Conservation (phyloP, 2,329 filamentous ascomycete genomes). For the Pestalotiopsis sp. region DNA sequence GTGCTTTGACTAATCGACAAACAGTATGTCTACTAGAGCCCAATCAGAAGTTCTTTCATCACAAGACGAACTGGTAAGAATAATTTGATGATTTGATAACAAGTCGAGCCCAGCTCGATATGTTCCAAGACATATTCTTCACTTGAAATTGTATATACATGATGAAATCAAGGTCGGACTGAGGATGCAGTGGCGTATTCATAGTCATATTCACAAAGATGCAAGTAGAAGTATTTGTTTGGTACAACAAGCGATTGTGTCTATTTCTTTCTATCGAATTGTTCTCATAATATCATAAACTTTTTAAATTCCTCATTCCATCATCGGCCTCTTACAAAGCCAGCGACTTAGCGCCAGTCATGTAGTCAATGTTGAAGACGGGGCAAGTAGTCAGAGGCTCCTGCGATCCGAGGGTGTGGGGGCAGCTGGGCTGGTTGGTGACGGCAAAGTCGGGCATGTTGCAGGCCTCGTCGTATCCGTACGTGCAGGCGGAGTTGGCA, state of each 20-base stretch:
- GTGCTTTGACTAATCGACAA: neutral
- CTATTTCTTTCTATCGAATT: neutral
- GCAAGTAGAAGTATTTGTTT: too few species aligned
- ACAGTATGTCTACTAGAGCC: constrained; percentile 1
- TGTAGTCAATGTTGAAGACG: constrained; percentile 52
- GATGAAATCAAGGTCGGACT: too few species aligned
- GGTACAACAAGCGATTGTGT: too few species aligned
- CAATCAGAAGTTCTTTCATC: too few species aligned
- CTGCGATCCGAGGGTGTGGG: constrained; percentile 43
- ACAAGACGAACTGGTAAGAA: too few species aligned
- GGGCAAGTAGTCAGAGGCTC: constrained; percentile 36
- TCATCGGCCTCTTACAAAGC: constrained; percentile 13
- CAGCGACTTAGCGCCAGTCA: constrained; percentile 36
- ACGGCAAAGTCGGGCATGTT: constrained; percentile 44
- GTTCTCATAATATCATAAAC: neutral
- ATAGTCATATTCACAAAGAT: too few species aligned
- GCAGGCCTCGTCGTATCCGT: constrained; percentile 55
- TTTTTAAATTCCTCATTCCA: neutral
- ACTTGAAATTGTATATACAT: too few species aligned
- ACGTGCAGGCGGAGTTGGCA: constrained; percentile 50
- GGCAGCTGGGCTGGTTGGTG: constrained; percentile 56
- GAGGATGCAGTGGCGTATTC: too few species aligned
- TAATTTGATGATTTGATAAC: too few species aligned
- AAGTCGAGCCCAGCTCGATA: too few species aligned
- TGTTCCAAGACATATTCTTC: too few species aligned